Percentiles rank a stretch among this genome's conserved stretches.
These are phyloP conservation scores for Geranium rotundifolium DNA, from an alignment of 345 rosid genomes.

Conservation along the genomic window DNA sequence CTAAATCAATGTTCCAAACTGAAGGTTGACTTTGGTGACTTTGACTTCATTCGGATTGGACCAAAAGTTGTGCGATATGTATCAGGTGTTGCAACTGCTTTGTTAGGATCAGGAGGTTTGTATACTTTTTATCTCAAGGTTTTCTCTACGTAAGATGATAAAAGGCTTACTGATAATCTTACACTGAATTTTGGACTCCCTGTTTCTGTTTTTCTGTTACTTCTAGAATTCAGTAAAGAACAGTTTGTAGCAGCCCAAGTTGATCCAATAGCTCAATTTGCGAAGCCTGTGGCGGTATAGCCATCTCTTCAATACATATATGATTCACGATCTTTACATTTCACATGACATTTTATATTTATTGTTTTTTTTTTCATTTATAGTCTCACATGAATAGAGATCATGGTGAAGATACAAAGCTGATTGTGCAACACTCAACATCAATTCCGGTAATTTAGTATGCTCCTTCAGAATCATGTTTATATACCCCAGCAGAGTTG, in stretches of 20 bases:
- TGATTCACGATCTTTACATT: neutral
- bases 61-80: constrained; percentile 77
- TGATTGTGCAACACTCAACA: constrained; percentile 61
- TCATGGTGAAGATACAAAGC: constrained; percentile 78
- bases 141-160: neutral
- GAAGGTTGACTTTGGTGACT: constrained; percentile 97
- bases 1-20: constrained; percentile 13
- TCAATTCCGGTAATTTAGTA: constrained; percentile 52
- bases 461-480: neutral
- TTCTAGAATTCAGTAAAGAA: constrained; percentile 62
- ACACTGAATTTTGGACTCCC: neutral
- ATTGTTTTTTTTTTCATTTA: neutral
- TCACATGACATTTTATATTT: neutral
- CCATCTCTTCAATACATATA: neutral
- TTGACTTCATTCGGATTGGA: constrained; percentile 67
- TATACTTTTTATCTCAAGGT: constrained; percentile 4
- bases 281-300: constrained; percentile 78
- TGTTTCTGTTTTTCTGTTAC: constrained; percentile 2
- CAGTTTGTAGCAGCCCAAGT: constrained; percentile 59
- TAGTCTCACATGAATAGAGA: constrained; percentile 94
- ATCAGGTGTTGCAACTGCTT: constrained; percentile 85
- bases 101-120: constrained; percentile 91
- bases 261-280: constrained; percentile 76
- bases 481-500: neutral
- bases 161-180: neutral